Evolutionary conservation across 2,329 filamentous ascomycete genomes (phyloP), one percentile per base, ranked within the genome.

Genomic region (Colletotrichum liaoningense): DNA sequence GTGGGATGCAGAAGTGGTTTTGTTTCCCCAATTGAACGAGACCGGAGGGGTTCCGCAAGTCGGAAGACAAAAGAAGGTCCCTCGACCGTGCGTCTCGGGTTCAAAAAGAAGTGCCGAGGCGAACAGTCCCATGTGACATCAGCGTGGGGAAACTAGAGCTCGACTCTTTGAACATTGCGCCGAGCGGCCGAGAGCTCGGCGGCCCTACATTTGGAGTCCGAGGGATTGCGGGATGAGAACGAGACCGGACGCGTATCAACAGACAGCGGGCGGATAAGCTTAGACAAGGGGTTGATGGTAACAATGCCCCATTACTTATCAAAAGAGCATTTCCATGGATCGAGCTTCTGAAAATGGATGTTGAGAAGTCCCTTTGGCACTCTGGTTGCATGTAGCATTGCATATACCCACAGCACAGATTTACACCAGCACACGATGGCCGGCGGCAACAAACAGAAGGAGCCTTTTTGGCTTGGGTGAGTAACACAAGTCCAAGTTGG

Each of bases 381-480:
- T 16, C 26, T 33, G 54, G 54, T 19, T 56, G 54, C 54, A 56
- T 28, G 54, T 28, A 19, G 26, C 1, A 9, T 16, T 19, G 42
- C 46, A 24, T 22, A 58, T 38, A 56, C 52, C 14, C 14, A 57
- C 26, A 64, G 42, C 19, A 49, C 38, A 42, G 4, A 42, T 4
- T 3, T 16, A 49, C 42, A 22, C 7, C 19, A 49, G 42, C 54
- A 35, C 56, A 62, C 28, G 4, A 75, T 69, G 70, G 8, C 67
- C 5, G 58, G 62, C 62, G 57, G 30, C 7, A 74, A 72, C 59
- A 76, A 82, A 76, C 57, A 82, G 38, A 84, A 83, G 68, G 83
- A 86, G 77, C 84, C 84, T 3, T 84, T 85, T 66, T 86, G 84
- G 84, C 80, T 86, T 16, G 84, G 84, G 84, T 86, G 75, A 76